Percentiles rank a stretch among this genome's conserved stretches.
Evolutionary conservation across 345 rosid genomes (phyloP).

Genomic region (Jatropha curcas): DNA sequence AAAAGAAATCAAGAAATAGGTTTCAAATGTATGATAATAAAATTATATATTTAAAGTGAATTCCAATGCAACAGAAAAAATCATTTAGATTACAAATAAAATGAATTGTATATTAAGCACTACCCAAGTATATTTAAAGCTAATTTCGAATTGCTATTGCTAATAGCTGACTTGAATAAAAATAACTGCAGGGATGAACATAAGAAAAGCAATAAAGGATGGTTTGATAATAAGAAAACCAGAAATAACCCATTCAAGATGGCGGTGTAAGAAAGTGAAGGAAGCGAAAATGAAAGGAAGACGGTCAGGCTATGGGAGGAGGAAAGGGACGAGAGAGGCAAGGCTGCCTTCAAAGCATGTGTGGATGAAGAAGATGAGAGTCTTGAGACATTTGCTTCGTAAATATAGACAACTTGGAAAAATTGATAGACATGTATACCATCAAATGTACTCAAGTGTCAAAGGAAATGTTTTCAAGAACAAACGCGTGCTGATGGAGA

Average conservation of each 20-base stretch:
- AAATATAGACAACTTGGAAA: slow-evolving; percentile 81
- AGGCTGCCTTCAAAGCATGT: slow-evolving; percentile 86
- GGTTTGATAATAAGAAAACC: slow-evolving; percentile 94
- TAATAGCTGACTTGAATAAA: no score
- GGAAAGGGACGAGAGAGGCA: slow-evolving; percentile 94
- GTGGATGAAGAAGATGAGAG: slow-evolving; percentile 96
- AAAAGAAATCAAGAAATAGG: no score
- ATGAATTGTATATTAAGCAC: no score
- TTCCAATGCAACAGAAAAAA: no score
- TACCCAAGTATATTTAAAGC: no score
- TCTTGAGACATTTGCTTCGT: slow-evolving; percentile 75
- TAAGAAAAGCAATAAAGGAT: slow-evolving; percentile 91
- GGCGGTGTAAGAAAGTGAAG: slow-evolving; percentile 67
- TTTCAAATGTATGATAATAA: no score
- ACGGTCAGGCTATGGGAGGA: slow-evolving; percentile 90
- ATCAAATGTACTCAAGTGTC: slow-evolving; percentile 94
- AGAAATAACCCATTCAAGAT: slow-evolving; percentile 82
- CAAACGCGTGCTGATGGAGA: slow-evolving; percentile 92
- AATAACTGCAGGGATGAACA: slow-evolving; percentile 62
- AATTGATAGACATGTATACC: slow-evolving; percentile 95
- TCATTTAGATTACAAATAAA: no score
- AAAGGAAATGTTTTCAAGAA: slow-evolving; percentile 94
- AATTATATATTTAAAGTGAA: no score
- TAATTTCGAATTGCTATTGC: no score
- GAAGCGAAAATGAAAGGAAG: slow-evolving; percentile 88